Conservation (phyloP, 2,329 filamentous ascomycete species). For the Xylaria sp. region DNA sequence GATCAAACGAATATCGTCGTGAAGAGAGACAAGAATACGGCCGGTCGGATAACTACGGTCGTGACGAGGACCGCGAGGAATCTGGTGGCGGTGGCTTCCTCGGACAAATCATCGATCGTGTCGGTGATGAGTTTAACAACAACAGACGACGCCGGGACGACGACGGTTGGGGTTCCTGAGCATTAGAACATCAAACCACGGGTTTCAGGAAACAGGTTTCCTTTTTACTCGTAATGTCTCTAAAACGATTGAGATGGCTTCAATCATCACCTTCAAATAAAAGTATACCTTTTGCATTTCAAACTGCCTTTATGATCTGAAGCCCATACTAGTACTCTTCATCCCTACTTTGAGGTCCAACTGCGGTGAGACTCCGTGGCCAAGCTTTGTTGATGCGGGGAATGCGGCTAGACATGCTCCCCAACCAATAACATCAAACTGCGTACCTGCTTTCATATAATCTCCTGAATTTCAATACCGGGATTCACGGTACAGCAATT, state of each 20-base stretch:
- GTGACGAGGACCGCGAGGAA: conserved; percentile 37
- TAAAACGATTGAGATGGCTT: not conserved
- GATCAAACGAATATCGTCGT: conserved; percentile 22
- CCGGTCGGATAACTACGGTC: conserved; percentile 25
- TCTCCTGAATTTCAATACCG: conserved; percentile 15
- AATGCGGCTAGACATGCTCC: conserved; percentile 20
- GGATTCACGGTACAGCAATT: conserved; percentile 16
- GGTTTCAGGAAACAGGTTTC: conserved; percentile 2
- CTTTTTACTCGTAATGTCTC: conserved; percentile 1
- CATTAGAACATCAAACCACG: not conserved
- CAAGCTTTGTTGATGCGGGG: conserved; percentile 25
- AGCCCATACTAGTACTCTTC: not conserved
- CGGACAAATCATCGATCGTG: conserved; percentile 37
- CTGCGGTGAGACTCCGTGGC: conserved; percentile 17
- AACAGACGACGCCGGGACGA: conserved; percentile 41
- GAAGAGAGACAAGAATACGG: conserved; percentile 37
- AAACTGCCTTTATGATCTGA: not conserved
- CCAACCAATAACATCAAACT: conserved; percentile 21
- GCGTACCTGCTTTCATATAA: conserved; percentile 25
- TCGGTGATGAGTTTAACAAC: conserved; percentile 43
- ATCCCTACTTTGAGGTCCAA: not conserved
- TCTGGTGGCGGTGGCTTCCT: conserved; percentile 42
- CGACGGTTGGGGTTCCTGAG: conserved; percentile 40
- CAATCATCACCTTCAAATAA: not conserved
- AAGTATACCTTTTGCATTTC: not conserved